Evolutionary conservation across 1,284 basidiomycete species (phyloP).

Genomic region (Hemileccinum hortonii): DNA sequence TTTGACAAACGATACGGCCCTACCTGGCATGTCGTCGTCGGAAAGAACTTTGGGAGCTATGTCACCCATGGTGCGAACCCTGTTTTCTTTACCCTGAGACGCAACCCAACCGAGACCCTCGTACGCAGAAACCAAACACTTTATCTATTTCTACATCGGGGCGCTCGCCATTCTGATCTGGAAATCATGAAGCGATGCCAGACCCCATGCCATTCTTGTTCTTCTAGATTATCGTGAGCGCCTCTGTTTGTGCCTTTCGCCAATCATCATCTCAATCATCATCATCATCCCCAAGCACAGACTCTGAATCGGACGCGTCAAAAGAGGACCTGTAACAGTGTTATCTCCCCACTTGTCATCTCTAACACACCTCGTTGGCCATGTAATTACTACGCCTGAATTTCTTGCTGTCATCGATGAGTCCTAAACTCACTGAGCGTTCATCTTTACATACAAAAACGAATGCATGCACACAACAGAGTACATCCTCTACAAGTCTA

Average conservation of each 20-base stretch:
- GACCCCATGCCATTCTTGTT: background rate
- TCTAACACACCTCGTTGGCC: background rate
- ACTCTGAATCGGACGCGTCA: no score
- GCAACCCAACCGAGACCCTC: slow-evolving; percentile 13
- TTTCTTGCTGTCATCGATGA: slow-evolving; percentile 2
- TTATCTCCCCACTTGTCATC: slow-evolving; percentile 8
- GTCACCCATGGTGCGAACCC: slow-evolving; percentile 81
- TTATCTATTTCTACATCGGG: slow-evolving; percentile 96
- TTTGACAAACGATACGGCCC: slow-evolving; percentile 89
- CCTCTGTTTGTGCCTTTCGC: no score
- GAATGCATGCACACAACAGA: slow-evolving; percentile 24
- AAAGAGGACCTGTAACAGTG: slow-evolving; percentile 19
- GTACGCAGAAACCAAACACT: slow-evolving; percentile 86
- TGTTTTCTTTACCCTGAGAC: background rate
- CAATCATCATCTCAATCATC: no score
- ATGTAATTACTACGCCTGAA: slow-evolving; percentile 28
- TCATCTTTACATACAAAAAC: slow-evolving; percentile 20
- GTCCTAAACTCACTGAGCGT: no score
- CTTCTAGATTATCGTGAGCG: slow-evolving; percentile 30
- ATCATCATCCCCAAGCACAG: slow-evolving; percentile 6
- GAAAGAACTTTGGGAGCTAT: slow-evolving; percentile 97
- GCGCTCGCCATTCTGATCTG: slow-evolving; percentile 89
- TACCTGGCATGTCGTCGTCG: slow-evolving; percentile 98
- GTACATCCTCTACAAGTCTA: slow-evolving; percentile 10
- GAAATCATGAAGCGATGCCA: slow-evolving; percentile 72